Percentiles rank a stretch among this genome's conserved stretches.
phyloP scores from a whole-genome alignment of 768 basidiomycete species.

The Calocybe gangraenosa region DNA sequence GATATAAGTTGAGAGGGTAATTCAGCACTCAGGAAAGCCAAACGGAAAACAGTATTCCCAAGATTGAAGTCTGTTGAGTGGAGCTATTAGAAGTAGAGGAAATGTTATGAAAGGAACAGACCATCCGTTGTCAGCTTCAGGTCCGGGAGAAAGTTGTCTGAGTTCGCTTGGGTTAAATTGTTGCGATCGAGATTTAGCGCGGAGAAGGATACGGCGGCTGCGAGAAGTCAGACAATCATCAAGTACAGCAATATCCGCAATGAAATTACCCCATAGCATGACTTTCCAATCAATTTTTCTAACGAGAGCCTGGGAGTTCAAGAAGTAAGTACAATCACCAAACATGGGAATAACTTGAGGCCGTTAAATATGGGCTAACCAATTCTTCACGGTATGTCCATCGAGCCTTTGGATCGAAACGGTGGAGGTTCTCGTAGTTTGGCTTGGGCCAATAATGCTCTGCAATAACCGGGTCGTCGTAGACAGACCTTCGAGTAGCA shows the following conservation, averaged over 20 bases:
- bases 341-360: too few relatives aligned
- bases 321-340: neutral
- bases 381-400: slow-evolving; percentile 60
- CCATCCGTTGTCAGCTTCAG: slow-evolving; percentile 48
- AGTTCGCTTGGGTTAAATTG: slow-evolving; percentile 56
- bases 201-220: slow-evolving; percentile 51
- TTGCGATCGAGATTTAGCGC: slow-evolving; percentile 50
- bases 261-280: slow-evolving; percentile 38
- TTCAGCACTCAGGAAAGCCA: slow-evolving; percentile 51
- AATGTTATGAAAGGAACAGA: slow-evolving; percentile 1
- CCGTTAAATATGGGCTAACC: slow-evolving; percentile 20
- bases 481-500: slow-evolving; percentile 49
- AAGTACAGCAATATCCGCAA: neutral
- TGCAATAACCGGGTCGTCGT: slow-evolving; percentile 44
- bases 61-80: slow-evolving; percentile 43
- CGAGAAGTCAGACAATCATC: neutral
- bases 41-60: slow-evolving; percentile 50
- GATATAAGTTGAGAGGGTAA: slow-evolving; percentile 61
- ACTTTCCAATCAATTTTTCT: slow-evolving; percentile 61
- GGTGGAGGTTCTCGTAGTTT: slow-evolving; percentile 50
- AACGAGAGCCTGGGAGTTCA: slow-evolving; percentile 34
- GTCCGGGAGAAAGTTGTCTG: slow-evolving; percentile 55
- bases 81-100: neutral
- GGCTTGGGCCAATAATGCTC: slow-evolving; percentile 45
- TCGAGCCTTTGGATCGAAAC: slow-evolving; percentile 52